Percentiles rank a stretch among this genome's conserved stretches.
These are phyloP conservation scores for Waitea zeae DNA, from an alignment of 1,284 basidiomycete species.

Conservation along the genomic window DNA sequence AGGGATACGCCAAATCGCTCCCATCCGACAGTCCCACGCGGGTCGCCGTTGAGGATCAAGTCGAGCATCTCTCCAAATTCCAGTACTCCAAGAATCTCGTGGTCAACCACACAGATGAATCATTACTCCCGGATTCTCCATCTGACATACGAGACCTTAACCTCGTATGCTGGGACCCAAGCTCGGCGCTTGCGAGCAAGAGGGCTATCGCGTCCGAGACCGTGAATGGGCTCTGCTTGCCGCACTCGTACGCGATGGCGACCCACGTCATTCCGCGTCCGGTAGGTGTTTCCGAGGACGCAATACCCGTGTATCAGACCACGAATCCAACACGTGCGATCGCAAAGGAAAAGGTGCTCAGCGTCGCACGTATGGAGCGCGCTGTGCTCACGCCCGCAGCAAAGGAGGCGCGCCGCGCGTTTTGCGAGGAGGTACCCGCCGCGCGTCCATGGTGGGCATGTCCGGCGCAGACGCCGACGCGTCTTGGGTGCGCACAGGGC, in stretches of 20 bases:
- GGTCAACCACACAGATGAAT: slow-evolving; percentile 48
- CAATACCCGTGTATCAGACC: slow-evolving; percentile 41
- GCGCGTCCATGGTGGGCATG: slow-evolving; percentile 19
- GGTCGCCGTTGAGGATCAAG: slow-evolving; percentile 17
- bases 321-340: slow-evolving; percentile 47
- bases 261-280: slow-evolving; percentile 32
- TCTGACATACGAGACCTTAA: slow-evolving; percentile 49
- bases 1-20: slow-evolving; percentile 22
- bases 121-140: slow-evolving; percentile 29
- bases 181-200: too few relatives aligned
- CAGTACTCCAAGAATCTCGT: slow-evolving; percentile 36
- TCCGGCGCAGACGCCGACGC: slow-evolving; percentile 15
- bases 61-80: slow-evolving; percentile 25
- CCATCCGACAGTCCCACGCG: slow-evolving; percentile 12
- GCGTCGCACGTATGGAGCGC: slow-evolving; percentile 40
- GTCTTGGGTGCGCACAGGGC: slow-evolving; percentile 34
- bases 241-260: slow-evolving; percentile 40
- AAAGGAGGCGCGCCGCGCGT: slow-evolving; percentile 27
- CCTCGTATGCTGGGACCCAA: slow-evolving; percentile 21
- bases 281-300: slow-evolving; percentile 12
- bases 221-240: too few relatives aligned
- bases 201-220: too few relatives aligned
- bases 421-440: slow-evolving; percentile 17
- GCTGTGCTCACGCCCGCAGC: slow-evolving; percentile 33
- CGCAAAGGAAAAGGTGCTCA: slow-evolving; percentile 24